phyloP scores from a whole-genome alignment of 2,329 filamentous ascomycete species.

The Fusarium newnesense region DNA sequence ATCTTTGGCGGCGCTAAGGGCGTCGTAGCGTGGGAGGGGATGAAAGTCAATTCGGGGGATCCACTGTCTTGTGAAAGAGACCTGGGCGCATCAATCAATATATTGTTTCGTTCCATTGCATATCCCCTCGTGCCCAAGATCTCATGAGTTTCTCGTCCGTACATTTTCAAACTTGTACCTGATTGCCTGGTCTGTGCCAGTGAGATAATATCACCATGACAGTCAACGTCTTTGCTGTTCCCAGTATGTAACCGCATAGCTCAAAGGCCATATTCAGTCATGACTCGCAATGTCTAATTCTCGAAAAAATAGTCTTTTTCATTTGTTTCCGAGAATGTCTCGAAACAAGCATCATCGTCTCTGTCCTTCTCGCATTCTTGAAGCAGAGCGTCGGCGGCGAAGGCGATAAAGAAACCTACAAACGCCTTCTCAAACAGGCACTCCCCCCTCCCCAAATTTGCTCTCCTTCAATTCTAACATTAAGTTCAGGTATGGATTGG shows the following conservation, averaged over 20 bases:
- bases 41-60: neutral
- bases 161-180: neutral
- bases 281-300: neutral
- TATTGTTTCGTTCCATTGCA: neutral
- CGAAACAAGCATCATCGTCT: conserved; percentile 3
- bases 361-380: neutral
- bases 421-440: neutral
- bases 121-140: neutral
- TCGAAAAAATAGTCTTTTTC: neutral
- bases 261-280: neutral
- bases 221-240: conserved; percentile 7
- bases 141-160: neutral
- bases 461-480: no score
- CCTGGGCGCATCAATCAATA: neutral
- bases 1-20: neutral
- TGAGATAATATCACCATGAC: neutral
- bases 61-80: neutral
- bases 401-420: neutral
- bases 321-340: conserved; percentile 2
- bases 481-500: neutral
- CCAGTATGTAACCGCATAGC: rapidly evolving
- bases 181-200: neutral
- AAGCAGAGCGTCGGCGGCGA: neutral
- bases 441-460: rapidly evolving
- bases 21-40: neutral